Evolutionary conservation across 208 protist species (phyloP).

Genomic region (Endotrypanum monterogeii): DNA sequence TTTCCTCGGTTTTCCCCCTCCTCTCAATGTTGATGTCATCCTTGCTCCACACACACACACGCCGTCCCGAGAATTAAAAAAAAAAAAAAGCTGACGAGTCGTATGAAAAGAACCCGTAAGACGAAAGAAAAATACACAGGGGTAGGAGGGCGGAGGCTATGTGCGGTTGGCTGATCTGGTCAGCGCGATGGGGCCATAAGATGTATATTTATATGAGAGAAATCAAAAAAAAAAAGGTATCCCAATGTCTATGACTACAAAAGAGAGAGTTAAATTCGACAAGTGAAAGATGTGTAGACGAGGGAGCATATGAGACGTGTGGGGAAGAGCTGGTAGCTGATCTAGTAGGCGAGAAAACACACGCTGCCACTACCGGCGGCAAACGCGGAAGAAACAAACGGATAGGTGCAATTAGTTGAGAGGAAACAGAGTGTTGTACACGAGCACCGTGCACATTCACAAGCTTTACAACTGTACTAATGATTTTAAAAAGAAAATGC

Average conservation of each 20-base stretch:
- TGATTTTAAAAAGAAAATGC: not conserved
- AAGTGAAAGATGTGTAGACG: not conserved
- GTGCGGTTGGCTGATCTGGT: not conserved
- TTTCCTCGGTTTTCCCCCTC: not conserved
- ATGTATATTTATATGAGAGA: not conserved
- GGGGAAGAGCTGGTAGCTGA: not conserved
- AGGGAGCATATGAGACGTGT: not conserved
- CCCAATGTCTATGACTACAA: slow-evolving; percentile 3
- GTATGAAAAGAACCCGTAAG: not conserved
- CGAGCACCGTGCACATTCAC: not conserved
- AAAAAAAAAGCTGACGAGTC: not conserved
- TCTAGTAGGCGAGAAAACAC: not conserved
- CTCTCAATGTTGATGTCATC: no score
- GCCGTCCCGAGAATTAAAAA: not conserved
- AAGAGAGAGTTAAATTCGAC: not conserved
- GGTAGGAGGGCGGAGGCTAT: not conserved
- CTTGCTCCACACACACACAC: no score
- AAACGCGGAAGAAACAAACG: not conserved
- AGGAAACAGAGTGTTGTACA: not conserved
- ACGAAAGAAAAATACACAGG: not conserved
- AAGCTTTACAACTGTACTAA: not conserved
- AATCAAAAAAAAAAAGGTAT: not conserved
- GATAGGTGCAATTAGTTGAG: not conserved
- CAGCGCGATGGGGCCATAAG: not conserved
- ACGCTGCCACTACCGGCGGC: not conserved